A percentile compares a stretch with the other conserved stretches of the same genome.
phyloP scores from a whole-genome alignment of 495 filamentous ascomycete genomes.

The Penicillium desertorum region DNA sequence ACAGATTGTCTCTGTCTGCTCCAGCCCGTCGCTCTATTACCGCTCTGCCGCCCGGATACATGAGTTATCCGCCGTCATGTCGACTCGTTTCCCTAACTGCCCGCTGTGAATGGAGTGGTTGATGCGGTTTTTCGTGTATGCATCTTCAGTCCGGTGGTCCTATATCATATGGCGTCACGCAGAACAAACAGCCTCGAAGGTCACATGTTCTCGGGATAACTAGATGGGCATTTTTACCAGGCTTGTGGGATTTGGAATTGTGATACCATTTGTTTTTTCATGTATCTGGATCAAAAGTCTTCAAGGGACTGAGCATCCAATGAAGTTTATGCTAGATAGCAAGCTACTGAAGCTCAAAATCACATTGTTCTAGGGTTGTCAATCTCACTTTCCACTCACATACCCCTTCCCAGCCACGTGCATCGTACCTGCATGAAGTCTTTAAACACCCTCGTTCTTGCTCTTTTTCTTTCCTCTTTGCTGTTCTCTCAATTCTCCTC shows the following conservation, averaged over 20 bases:
- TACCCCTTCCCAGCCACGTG: neutral
- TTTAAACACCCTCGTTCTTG: neutral
- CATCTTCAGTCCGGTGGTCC: neutral
- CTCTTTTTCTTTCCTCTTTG: neutral
- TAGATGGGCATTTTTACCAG: neutral
- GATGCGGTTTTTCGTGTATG: conserved; percentile 8
- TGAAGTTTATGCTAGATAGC: neutral
- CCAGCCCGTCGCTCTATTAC: conserved; percentile 45
- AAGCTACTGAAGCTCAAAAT: neutral
- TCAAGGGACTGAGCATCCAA: neutral
- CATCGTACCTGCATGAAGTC: neutral
- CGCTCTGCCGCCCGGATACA: conserved; percentile 41
- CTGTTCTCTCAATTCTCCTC: neutral
- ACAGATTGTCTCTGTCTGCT: conserved; percentile 43
- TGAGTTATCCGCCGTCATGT: conserved; percentile 40
- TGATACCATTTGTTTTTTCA: conserved; percentile 4
- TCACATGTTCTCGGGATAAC: neutral
- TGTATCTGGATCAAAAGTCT: neutral
- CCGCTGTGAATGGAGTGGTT: conserved; percentile 44
- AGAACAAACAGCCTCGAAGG: neutral
- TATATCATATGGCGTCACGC: neutral
- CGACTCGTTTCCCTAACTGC: conserved; percentile 41
- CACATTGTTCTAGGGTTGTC: neutral
- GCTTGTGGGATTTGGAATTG: neutral
- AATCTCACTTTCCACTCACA: neutral